Base-by-base conservation (phyloP, 2,329 filamentous ascomycete species). In the Knufia fluminis region DNA sequence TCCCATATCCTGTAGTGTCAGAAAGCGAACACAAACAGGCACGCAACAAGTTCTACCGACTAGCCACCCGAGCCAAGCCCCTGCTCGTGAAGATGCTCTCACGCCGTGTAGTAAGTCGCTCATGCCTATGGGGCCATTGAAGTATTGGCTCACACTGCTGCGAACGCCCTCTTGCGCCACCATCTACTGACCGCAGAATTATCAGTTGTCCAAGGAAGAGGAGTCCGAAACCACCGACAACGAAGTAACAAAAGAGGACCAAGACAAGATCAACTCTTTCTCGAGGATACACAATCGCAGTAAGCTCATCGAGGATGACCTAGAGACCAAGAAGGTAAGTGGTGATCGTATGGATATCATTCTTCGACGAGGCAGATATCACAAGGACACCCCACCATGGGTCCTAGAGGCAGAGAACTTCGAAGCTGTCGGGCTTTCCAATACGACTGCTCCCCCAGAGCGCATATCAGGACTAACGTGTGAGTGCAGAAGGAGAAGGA, bases 241-340 rank as follows among this genome's bases (percentile, higher is more conserved):
- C 60, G 86, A 96, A 68, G 92, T 98, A 52, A 86, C 92, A 53
- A 85, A 90, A 62, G 90, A 97, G 67, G 92, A 98, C 66, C 92
- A 98, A 69, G 90, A 97, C 72, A 94, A 92, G 71, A 98, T 98
- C 79, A 98, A 98, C 71, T 84, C 82, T 57, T 98, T 98, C 75
- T 96, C 90, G 68, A 83, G 89, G 39, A 75, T 98, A 55, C 92
- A 98, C 67, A 88, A 94, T 65, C 84, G 86, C 46, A 86, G 95
- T 66, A 76, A 85, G 28, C 68, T 75, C 2, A 67, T 97, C 2
- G 83, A 94, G 64, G 89, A 94, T 42, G 82, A 92, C 60, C 70
- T 97, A 57, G 84, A 85, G 63, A 66, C 70, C 4, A 96, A 94
- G 66, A 81, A 81, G 66, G 91, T 90, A 66, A 53, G 80, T 68